Evolutionary conservation across 768 basidiomycete genomes (phyloP).

Genomic region (Phanerodontia chrysosporium): DNA sequence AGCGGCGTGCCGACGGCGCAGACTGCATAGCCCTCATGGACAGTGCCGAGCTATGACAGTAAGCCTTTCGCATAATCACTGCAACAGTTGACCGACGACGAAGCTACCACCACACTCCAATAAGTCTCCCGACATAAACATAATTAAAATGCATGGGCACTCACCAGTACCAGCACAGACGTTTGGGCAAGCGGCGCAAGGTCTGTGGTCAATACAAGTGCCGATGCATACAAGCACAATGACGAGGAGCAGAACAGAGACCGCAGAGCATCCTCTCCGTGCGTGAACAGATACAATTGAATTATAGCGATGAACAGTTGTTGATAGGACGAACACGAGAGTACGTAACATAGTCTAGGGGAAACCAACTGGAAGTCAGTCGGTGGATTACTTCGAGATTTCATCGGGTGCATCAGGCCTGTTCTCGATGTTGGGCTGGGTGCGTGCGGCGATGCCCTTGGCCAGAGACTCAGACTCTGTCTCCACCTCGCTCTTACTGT

Average conservation of each 20-base stretch:
- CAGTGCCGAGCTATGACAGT: background rate
- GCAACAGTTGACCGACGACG: no score
- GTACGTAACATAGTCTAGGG: background rate
- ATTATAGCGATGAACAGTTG: background rate
- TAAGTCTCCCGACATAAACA: no score
- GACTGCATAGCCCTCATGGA: background rate
- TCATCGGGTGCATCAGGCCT: slow-evolving; percentile 18
- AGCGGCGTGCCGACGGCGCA: background rate
- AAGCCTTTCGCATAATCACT: background rate
- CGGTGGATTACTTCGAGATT: background rate
- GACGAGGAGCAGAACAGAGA: background rate
- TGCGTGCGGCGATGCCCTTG: slow-evolving; percentile 17
- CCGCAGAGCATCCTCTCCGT: background rate
- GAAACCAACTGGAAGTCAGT: background rate
- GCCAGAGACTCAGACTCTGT: slow-evolving; percentile 16
- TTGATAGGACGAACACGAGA: background rate
- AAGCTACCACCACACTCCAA: no score
- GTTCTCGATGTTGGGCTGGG: slow-evolving; percentile 11
- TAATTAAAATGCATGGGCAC: no score
- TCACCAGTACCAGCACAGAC: no score
- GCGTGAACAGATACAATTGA: background rate
- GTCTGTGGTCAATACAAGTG: no score
- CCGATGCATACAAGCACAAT: no score
- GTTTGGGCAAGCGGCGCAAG: no score
- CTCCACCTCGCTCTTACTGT: slow-evolving; percentile 17